Evolutionary conservation across 1,139 yeast genomes (phyloP).

Genomic region (Petasospora fabianii): DNA sequence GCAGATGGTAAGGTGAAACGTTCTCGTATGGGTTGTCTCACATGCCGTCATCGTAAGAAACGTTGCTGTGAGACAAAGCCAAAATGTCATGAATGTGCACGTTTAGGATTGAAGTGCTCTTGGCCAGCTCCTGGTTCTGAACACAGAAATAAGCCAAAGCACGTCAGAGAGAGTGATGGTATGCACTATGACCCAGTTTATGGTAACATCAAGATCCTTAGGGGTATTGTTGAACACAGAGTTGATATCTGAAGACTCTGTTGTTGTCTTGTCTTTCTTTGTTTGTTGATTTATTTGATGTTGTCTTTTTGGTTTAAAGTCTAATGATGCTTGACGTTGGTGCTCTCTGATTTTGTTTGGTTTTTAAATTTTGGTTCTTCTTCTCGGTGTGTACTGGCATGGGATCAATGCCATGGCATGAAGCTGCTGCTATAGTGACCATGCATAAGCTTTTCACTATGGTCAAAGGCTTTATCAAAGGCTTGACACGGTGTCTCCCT

Average conservation of each 20-base stretch:
- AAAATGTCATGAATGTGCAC: slow-evolving; percentile 52
- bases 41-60: slow-evolving; percentile 69
- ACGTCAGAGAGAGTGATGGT: slow-evolving; percentile 44
- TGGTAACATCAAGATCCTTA: slow-evolving; percentile 56
- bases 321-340: no score
- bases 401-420: no score
- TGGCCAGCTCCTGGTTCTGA: slow-evolving; percentile 53
- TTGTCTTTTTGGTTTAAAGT: neutral
- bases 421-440: no score
- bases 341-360: no score
- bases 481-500: no score
- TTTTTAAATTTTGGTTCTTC: no score
- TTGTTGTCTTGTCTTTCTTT: neutral
- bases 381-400: no score
- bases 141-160: slow-evolving; percentile 44
- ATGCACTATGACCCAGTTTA: slow-evolving; percentile 47
- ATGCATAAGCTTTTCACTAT: no score
- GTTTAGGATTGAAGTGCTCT: slow-evolving; percentile 51
- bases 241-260: slow-evolving; percentile 9
- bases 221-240: slow-evolving; percentile 48
- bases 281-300: neutral
- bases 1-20: slow-evolving; percentile 18
- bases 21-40: slow-evolving; percentile 55
- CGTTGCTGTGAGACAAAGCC: slow-evolving; percentile 69
- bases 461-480: no score